A percentile compares a stretch with the other conserved stretches of the same genome.
Conservation (phyloP, 306 rosid species). For the Oxytropis ochrocephala region DNA sequence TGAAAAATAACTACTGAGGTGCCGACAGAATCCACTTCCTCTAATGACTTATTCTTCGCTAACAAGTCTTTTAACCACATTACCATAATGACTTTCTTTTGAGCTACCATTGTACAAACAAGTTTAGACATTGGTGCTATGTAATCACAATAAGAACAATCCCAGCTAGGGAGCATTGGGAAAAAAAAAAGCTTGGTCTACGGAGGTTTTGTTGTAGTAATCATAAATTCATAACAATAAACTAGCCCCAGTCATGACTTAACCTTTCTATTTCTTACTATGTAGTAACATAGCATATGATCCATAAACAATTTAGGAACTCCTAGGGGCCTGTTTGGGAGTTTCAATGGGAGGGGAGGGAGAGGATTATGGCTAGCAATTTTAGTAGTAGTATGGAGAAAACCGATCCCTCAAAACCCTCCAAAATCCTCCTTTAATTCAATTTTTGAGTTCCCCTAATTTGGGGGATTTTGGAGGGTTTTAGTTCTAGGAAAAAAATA, state of each 20-base stretch:
- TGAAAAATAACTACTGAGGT: neutral
- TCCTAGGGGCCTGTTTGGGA: neutral
- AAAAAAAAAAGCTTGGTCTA: neutral
- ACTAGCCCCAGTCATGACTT: neutral
- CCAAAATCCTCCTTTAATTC: too few relatives aligned
- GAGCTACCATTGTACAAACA: neutral
- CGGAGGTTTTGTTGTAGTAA: neutral
- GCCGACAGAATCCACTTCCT: neutral
- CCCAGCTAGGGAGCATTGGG: neutral
- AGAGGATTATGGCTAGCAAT: too few relatives aligned
- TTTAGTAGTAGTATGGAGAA: too few relatives aligned
- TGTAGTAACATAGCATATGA: neutral
- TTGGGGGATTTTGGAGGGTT: too few relatives aligned
- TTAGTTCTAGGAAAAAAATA: too few relatives aligned
- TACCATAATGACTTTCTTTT: neutral
- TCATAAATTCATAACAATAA: neutral
- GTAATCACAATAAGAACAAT: neutral
- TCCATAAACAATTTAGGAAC: neutral
- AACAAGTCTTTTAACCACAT: neutral
- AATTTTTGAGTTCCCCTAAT: too few relatives aligned
- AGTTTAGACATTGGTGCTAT: neutral
- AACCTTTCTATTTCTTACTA: neutral
- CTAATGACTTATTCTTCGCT: neutral
- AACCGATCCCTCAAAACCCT: too few relatives aligned
- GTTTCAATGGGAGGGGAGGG: too few relatives aligned